Base-by-base conservation (phyloP, 129 eudicot genomes). In the Gnaphalium uliginosum region DNA sequence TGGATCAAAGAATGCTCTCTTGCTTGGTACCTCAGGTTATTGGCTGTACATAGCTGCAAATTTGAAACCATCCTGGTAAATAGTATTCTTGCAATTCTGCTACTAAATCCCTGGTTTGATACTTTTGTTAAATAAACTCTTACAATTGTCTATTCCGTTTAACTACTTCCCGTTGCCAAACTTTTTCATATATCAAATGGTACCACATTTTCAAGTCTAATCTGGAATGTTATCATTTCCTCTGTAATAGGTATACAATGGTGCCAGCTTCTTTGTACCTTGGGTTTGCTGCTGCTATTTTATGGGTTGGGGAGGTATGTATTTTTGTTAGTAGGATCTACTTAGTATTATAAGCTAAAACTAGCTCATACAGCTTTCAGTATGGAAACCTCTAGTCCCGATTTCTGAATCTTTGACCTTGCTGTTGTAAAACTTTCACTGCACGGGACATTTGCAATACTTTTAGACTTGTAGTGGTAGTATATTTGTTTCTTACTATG, bases 231-330 rank as follows among this genome's bases (percentile, higher is more conserved):
- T 35, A 10, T 72, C 19, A 60, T 43, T 73, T 71, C 82, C 33
- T 64, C 25, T 62, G 43, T 13, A 73, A 79, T 75, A 94, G 97
- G 99, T 94, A 91, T 68, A 94, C 99, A 14, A 81, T 90, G 96
- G 91, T 90, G 77, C 99, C 99, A 51, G 87, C 96, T 69, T 94
- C 97, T 33, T 70, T 94, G 72, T 94, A 90, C 85, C 86, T 94
- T 48, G 99, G 99, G 60, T 94, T 94, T 82, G 79, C 87, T 68
- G 97, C 99, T 79, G 93, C 97, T 69, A 87, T 94, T 82, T 89
- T 94, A 82, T 94, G 99, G 99, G 99, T 94, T 76, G 99, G 92
- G 56, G 88, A 93, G 97, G 97, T 93, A 61, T 51, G 67, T 71
- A 46, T 58, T 60, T 71, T 73, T 65, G 24, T 32, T 37, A 15